Base-by-base conservation (phyloP, 2,329 filamentous ascomycete genomes). In the Aspergillus tamarii region DNA sequence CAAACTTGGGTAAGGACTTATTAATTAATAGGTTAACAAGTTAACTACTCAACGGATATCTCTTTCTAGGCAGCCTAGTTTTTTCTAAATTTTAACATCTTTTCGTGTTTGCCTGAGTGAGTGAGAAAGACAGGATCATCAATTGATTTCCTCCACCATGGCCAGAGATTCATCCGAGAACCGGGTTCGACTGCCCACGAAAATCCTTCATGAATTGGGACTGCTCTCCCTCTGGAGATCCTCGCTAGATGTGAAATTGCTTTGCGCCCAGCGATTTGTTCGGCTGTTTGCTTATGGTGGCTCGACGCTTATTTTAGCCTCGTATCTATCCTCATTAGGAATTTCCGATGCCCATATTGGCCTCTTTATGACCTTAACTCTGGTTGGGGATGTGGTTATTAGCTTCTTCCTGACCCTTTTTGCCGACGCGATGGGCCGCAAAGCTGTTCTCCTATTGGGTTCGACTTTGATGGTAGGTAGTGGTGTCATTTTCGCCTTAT, bases 211-310 rank as follows among this genome's bases (percentile, higher is more conserved):
- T 4, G 78, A 80, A 62, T 57, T 80, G 50, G 78, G 78, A 21
- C 73, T 81, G 5, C 48, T 74, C 43, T 73, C 78, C 2, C 70
- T 80, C 63, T 80, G 74, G 73, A 68, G 71, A 28, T 77, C 78
- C 12, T 71, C 77, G 23, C 66, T 66, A 32, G 77, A 80, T 59
- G 73, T 77, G 55, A 80, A 80, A 61, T 66, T 79, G 9, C 76
- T 80, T 60, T 78, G 76, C 61, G 71, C 76, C 16, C 77, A 79
- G 67, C 77, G 78, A 4, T 80, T 80, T 66, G 73, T 80, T 63
- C 87, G 87, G 60, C 85, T 89, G 77, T 87, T 89, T 67, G 87
- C 87, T n/a, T 89, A 88, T 66, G 87, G 87, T 55, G 84, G 85
- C 60, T 84, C 83, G 23, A 84, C 87, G 0, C 80, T 90, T 52